Evolutionary conservation across 2,329 filamentous ascomycete genomes (phyloP).

Genomic region (Elsinoe ampelina): DNA sequence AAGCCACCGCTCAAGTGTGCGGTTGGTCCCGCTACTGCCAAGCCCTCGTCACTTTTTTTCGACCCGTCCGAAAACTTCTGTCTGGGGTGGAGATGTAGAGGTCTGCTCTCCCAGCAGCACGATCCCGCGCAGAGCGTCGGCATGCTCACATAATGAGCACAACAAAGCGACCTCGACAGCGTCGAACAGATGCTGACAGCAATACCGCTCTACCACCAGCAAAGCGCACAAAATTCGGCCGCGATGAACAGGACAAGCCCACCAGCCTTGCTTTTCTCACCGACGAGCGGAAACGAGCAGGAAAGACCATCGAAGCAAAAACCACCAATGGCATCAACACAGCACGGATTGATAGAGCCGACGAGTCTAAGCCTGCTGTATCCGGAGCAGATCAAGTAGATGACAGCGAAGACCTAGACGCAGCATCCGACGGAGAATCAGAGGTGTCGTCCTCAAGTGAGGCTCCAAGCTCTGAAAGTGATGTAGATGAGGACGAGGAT

Average conservation of each 20-base stretch:
- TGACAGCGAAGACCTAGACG: constrained; percentile 30
- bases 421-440: constrained; percentile 40
- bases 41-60: not conserved
- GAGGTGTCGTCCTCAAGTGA: constrained; percentile 23
- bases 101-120: not conserved
- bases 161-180: constrained; percentile 25
- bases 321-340: constrained; percentile 46
- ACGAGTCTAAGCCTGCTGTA: constrained; percentile 50
- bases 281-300: constrained; percentile 27
- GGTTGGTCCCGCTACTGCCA: not conserved
- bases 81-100: not conserved
- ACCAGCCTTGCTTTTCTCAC: constrained; percentile 27
- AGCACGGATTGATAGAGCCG: constrained; percentile 42
- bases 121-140: not conserved
- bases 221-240: constrained; percentile 26
- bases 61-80: not conserved
- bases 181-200: constrained; percentile 22
- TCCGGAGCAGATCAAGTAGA: constrained; percentile 39
- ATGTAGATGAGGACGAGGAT: constrained; percentile 23
- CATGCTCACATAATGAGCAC: constrained; percentile 27
- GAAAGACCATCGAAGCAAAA: constrained; percentile 34
- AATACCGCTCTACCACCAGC: constrained; percentile 23
- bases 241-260: constrained; percentile 24
- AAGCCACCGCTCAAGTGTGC: not conserved
- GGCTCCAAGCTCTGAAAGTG: constrained; percentile 26